Percentiles rank a stretch among this genome's conserved stretches.
Evolutionary conservation across 441 rosid genomes (phyloP).

Genomic region (Sinapis alba): DNA sequence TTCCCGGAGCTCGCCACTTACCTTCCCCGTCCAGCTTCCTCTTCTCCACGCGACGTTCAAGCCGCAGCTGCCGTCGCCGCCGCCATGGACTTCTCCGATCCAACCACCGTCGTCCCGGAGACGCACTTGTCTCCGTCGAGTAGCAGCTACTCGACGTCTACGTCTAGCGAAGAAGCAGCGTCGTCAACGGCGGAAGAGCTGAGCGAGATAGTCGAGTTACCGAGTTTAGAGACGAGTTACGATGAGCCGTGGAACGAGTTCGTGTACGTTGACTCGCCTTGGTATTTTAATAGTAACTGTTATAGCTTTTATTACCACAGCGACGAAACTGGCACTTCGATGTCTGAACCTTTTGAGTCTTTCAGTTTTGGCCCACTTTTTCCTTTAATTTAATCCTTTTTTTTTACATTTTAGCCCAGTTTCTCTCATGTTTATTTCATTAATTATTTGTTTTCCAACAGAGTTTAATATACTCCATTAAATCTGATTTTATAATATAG

Average conservation of each 20-base stretch:
- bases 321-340: conserved; percentile 39
- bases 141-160: conserved; percentile 32
- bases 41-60: conserved; percentile 51
- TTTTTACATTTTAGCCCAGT: neutral
- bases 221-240: conserved; percentile 55
- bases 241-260: conserved; percentile 59
- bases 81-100: conserved; percentile 40
- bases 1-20: conserved; percentile 50
- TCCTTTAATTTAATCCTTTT: conserved; percentile 5
- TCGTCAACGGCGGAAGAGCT: conserved; percentile 55
- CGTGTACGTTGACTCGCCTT: conserved; percentile 54
- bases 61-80: conserved; percentile 59
- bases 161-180: conserved; percentile 41
- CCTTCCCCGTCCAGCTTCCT: conserved; percentile 49
- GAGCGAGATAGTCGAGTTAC: conserved; percentile 61
- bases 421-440: no score
- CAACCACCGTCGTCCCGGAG: neutral
- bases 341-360: conserved; percentile 40
- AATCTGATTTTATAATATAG: neutral
- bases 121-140: conserved; percentile 10
- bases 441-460: neutral
- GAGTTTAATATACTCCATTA: neutral
- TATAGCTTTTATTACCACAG: conserved; percentile 37
- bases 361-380: conserved; percentile 39
- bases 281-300: conserved; percentile 46